Base-by-base conservation (phyloP, 2,329 filamentous ascomycete species). In the Graphiopsis chlorocephala region DNA sequence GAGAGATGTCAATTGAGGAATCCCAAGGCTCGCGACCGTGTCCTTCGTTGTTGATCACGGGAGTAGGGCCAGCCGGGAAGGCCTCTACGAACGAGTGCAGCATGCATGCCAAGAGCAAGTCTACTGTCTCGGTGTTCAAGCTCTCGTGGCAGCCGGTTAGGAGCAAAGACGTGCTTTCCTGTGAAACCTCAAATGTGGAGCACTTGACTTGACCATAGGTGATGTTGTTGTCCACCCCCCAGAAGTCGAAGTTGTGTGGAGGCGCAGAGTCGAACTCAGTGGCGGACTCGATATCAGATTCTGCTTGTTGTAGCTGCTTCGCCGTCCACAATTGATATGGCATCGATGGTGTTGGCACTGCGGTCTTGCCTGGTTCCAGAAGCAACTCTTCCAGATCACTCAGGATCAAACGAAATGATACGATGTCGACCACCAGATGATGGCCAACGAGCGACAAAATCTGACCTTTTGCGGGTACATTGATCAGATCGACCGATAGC, bases 1-100 rank as follows among this genome's bases (percentile, higher is more conserved):
- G 76, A 2, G 81, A 81, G 5, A 83, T 76, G 56, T 84, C 82
- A 56, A 83, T 78, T 2, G 75, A 75, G 0, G 74, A 57, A 58
- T 81, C 76, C 75, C 81, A 83, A 0, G 78, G 73, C 68, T 83
- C 81, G 45, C 81, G 73, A 8, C 81, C 81, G 55, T 83, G 81
- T 0, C 81, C 80, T 70, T 83, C 81, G 28, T 82, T 83, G 67
- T 79, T 80, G 50, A 83, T 78, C 0, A 78, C 76, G 3, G 81
- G 77, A 1, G 78, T 67, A 1, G 72, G 33, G 23, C 81, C 74
- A 53, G 81, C 78, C 0, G 71, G 68, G 65, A 84, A 84, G 0
- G 76, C 74, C 20, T 74, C 73, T 3, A 75, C 76, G 69, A 83
- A 83, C 0, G 82, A 79, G 59, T 82, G 72, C 8, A 76, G 66